Evolutionary conservation across 2,329 filamentous ascomycete species (phyloP), one percentile per base, ranked within the genome.

Genomic region (Thelonectria blattea): DNA sequence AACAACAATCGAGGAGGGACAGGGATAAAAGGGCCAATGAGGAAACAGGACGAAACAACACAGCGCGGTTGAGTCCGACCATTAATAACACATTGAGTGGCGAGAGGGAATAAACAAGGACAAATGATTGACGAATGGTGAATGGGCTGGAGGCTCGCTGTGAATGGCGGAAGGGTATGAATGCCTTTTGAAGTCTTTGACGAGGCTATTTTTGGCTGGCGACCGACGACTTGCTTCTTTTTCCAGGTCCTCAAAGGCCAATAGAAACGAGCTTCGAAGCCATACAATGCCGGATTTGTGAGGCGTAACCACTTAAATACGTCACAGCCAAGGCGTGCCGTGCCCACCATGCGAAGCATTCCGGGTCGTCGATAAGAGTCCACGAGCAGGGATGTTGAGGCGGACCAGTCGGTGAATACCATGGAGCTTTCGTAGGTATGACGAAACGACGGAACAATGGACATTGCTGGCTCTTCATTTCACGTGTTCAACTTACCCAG

Each of bases 111-210:
- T 49, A 18, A 54, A 65, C 43, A 22, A 54, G 55, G 45, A 49
- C 18, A 27, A 34, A 20, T 22, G 17, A 20, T 24, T 47, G 37
- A 11, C 20, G 14, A 17, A 30, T 39, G 10, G 22, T 62, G 50
- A 64, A 62, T 14, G 48, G 22, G 47, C 32, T 51, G 57, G 47
- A n/a, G 39, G 43, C 48, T 50, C 58, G 48, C 58, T 48, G 54
- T 37, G 51, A 61, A 34, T 56, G 39, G 18, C 30, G 12, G 57
- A 51, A 49, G 37, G 49, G 41, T 15, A 49, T 64, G 60, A 65
- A 58, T 65, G 49, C 49, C 49, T 11, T 37, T 43, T 24, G 18
- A 18, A 3, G 3, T 11, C 11, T 14, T n/a, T 24, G 42, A 37
- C 18, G 41, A 20, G 9, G 24, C 30, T 42, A 34, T 49, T 30